Evolutionary conservation across 2,329 filamentous ascomycete species (phyloP), one percentile per base, ranked within the genome.

Genomic region (Apiospora malaysiana): DNA sequence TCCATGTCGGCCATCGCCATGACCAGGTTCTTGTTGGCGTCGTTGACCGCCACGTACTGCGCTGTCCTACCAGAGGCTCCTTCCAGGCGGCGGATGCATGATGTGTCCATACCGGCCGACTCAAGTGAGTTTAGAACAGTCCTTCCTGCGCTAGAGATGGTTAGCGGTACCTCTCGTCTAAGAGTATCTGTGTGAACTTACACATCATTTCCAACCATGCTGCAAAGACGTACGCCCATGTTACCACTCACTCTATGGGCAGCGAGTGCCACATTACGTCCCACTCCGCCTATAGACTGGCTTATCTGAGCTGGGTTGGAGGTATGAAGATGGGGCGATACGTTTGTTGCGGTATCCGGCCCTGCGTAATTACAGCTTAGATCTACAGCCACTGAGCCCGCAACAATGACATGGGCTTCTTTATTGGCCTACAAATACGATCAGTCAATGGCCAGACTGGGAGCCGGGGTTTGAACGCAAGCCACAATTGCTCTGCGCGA

Each of bases 1-100:
- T 86, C 89, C 94, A 98, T 98, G 79, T 98, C 96, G 5, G 95
- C 95, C 94, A 98, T 97, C 65, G 94, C 95, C 73, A 98, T 82
- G n/a, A 95, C 87, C 2, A 99, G 88, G 73, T 95, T 92, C 80
- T 94, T 97, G 72, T 92, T 89, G 0, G 85, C 85, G 78, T 97
- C 93, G 79, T 98, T 99, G 74, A 98, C 85, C 21, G 95, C 93
- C 3, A 98, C 89, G 79, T 98, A 98, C 80, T 98, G 94, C 0
- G 95, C 94, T 1, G 95, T 98, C 70, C 93, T 88, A 43, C 86
- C 86, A 1, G 87, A 85, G 2, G 85, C 85, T 27, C 80, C 82
- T 18, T 82, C 81, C 4, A 93, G 82, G 68, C 85, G 82, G 72
- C 88, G 87, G 68, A 98, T 89, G 51, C 89, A 90, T 14, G 85